Evolutionary conservation across 352 stramenopile genomes (phyloP).

Genomic region (Pythium scleroteichum): DNA sequence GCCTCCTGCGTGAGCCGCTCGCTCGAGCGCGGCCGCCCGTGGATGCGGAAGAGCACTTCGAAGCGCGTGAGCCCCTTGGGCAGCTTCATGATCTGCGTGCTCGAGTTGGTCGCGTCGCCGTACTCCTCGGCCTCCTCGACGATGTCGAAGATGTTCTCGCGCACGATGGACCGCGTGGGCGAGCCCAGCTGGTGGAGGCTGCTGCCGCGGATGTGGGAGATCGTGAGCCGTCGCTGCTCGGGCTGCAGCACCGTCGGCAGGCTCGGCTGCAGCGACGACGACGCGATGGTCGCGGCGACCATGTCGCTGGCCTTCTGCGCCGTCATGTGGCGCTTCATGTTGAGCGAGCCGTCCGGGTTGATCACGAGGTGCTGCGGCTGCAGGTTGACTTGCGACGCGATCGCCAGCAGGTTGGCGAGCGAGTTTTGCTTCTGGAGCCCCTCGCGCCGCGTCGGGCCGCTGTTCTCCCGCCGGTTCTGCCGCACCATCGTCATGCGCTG

Average conservation of each 20-base stretch:
- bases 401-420: conserved; percentile 30
- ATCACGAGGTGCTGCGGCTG: conserved; percentile 5
- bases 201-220: conserved; percentile 39
- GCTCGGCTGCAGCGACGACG: neutral
- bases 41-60: conserved; percentile 63
- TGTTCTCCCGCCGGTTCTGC: conserved; percentile 28
- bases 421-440: conserved; percentile 31
- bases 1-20: conserved; percentile 46
- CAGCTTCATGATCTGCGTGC: conserved; percentile 75
- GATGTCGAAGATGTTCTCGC: conserved; percentile 80
- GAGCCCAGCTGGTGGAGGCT: conserved; percentile 35
- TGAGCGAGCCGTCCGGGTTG: conserved; percentile 28
- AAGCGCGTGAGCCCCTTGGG: conserved; percentile 67
- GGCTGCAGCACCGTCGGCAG: conserved; percentile 21
- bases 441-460: neutral
- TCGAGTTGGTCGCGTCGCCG: conserved; percentile 14
- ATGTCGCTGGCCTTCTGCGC: conserved; percentile 32
- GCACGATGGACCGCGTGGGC: conserved; percentile 43
- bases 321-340: conserved; percentile 27
- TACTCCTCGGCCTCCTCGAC: conserved; percentile 61
- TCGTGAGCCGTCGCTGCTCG: conserved; percentile 36
- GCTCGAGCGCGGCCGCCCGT: conserved; percentile 30
- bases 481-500: conserved; percentile 28
- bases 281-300: conserved; percentile 34
- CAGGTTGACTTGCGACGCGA: conserved; percentile 14